phyloP scores from a whole-genome alignment of 2,329 filamentous ascomycete genomes.

The Trichophyton verrucosum region DNA sequence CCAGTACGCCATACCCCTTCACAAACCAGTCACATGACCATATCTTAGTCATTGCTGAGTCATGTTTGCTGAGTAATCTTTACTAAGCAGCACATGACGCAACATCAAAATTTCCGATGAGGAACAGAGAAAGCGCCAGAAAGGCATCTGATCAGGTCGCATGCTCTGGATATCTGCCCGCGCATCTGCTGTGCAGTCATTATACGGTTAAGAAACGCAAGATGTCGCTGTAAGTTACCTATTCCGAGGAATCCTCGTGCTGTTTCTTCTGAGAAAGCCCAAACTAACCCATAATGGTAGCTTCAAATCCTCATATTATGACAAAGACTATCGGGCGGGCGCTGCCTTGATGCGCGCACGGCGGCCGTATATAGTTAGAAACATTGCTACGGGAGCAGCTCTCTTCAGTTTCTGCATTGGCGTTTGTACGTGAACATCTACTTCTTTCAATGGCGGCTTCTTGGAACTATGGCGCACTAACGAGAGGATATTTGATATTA shows the following conservation, averaged over 20 bases:
- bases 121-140: background rate
- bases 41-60: background rate
- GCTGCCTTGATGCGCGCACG: slow-evolving; percentile 83
- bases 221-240: slow-evolving; percentile 11
- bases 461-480: background rate
- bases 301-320: slow-evolving; percentile 78
- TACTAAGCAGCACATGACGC: background rate
- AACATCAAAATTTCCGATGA: background rate
- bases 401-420: slow-evolving; percentile 64
- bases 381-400: slow-evolving; percentile 65
- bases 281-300: slow-evolving; percentile 21
- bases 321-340: slow-evolving; percentile 71
- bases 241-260: background rate
- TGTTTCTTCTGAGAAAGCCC: background rate
- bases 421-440: slow-evolving; percentile 63
- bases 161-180: background rate
- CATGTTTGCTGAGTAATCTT: background rate
- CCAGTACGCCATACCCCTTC: background rate
- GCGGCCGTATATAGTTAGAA: slow-evolving; percentile 83
- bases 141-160: background rate
- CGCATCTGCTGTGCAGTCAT: background rate
- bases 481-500: slow-evolving; percentile 20
- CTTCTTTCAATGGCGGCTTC: background rate
- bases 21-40: background rate
- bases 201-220: background rate